These are phyloP conservation scores for Paulownia fortunei DNA, from an alignment of 257 asterid genomes.

Conservation along the genomic window DNA sequence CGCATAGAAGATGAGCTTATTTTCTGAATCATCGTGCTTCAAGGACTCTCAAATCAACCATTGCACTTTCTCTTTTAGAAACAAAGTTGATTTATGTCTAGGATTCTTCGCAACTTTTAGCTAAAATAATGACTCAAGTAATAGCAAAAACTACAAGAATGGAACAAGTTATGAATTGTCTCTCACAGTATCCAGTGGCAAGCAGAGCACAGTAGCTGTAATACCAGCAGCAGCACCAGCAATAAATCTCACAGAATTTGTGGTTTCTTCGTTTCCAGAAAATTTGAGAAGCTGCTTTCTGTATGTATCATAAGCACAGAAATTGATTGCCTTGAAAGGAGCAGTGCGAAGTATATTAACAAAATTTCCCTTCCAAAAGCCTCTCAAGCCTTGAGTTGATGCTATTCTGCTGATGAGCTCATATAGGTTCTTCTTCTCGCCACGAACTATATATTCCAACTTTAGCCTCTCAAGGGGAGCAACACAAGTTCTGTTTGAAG, in stretches of 20 bases:
- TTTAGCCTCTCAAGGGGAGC: constrained; percentile 98
- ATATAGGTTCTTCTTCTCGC: constrained; percentile 69
- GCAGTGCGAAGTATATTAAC: constrained; percentile 95
- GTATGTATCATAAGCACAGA: constrained; percentile 87
- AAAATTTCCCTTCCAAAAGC: constrained; percentile 98
- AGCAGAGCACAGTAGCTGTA: constrained; percentile 95
- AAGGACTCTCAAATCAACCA: background rate
- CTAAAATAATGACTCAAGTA: background rate
- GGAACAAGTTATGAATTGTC: constrained; percentile 4
- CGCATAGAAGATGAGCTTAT: background rate
- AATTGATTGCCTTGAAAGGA: constrained; percentile 97
- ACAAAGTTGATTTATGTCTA: background rate
- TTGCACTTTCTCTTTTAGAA: background rate
- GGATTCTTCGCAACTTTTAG: background rate
- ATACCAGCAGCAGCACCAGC: constrained; percentile 99
- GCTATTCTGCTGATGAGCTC: constrained; percentile 78
- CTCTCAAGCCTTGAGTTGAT: constrained; percentile 87
- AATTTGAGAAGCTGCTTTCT: constrained; percentile 82
- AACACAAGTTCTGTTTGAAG: constrained; percentile 75
- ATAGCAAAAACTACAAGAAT: background rate
- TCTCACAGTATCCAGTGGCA: constrained; percentile 97
- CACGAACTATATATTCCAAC: constrained; percentile 92
- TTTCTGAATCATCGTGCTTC: background rate
- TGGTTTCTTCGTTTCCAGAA: constrained; percentile 79
- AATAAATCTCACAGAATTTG: constrained; percentile 76